phyloP scores from a whole-genome alignment of 2,329 filamentous ascomycete genomes.

The Immersiporthe knoxdaviesiana region DNA sequence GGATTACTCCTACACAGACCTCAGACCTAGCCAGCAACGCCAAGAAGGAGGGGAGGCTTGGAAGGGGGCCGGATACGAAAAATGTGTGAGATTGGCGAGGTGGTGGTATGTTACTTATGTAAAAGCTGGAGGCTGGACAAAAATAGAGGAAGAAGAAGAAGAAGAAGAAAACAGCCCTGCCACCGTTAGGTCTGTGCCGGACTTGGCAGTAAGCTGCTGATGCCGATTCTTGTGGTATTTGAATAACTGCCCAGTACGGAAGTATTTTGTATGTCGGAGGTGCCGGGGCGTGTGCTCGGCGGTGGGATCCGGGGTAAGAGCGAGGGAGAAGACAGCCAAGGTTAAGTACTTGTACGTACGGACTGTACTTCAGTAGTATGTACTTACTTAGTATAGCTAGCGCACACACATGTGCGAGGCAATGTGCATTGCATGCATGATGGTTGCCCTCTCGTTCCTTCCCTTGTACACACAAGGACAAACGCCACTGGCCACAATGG shows the following conservation, averaged over 20 bases:
- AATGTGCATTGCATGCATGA: no score
- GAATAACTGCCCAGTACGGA: no score
- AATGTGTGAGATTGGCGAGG: not conserved
- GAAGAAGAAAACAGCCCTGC: not conserved
- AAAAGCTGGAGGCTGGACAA: conserved; percentile 1
- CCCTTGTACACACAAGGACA: not conserved
- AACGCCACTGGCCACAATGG: not conserved
- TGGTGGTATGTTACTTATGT: not conserved
- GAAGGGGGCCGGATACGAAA: not conserved
- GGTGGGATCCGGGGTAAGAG: not conserved
- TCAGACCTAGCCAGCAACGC: not conserved
- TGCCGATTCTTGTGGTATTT: not conserved
- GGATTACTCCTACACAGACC: not conserved
- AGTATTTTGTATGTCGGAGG: no score
- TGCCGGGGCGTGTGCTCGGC: not conserved
- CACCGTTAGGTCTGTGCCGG: not conserved
- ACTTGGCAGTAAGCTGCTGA: not conserved
- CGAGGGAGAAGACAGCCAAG: not conserved
- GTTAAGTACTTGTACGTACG: no score
- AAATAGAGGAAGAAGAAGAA: no score
- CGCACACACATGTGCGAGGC: no score
- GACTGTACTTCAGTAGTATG: no score
- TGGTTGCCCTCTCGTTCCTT: not conserved
- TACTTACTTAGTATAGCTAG: no score
- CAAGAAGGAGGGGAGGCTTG: conserved; percentile 3